Evolutionary conservation across 192 early-diverging fungal species (phyloP), one percentile per base, ranked within the genome.

Genomic region (Chytriomyces confervae): DNA sequence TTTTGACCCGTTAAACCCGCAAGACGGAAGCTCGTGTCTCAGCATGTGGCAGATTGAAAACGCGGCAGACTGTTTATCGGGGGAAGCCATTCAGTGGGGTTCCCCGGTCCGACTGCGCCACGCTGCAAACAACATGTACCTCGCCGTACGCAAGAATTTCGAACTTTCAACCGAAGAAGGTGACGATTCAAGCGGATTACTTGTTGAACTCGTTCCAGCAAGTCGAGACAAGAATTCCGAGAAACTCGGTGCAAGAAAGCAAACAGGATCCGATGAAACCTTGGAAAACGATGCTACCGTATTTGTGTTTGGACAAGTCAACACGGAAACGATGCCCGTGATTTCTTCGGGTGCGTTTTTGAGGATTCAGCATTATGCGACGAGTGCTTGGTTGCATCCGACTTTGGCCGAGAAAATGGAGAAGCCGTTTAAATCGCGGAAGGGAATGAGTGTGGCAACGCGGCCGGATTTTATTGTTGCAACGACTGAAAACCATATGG

Each of bases 11-110:
- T 67, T 81, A 50, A 83, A 81, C 51, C 78, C 79, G 24, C 68
- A 68, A 36, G 82, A 83, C n/a, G 51, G 73, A 24, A 82, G 62
- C 63, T 81, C 79, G 6, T 69, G 75, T 23, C 62, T 78, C 8
- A 64, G 44, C 18, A 67, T 83, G 61, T 83, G 82, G 82, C 82
- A 83, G 51, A 51, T 83, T 50, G 82, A 83, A 47, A n/a, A 27
- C 53, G 66, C 45, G 24, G 69, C 46, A 7, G 67, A 83, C 44
- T 0, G 51, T 18, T 72, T 61, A 8, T 11, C 9, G 24, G 81
- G 81, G 18, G 81, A 79, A 16, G 63, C 73, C 3, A 63, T 83
- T 61, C 61, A 70, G 9, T 83, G 82, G 82, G 62, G 72, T 16
- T 16, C 16, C 0, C 66, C 66, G 7, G 44, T 80, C 53, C 73